A percentile compares a stretch with the other conserved stretches of the same genome.
phyloP scores from a whole-genome alignment of 768 basidiomycete species.

The Collybia sp. region DNA sequence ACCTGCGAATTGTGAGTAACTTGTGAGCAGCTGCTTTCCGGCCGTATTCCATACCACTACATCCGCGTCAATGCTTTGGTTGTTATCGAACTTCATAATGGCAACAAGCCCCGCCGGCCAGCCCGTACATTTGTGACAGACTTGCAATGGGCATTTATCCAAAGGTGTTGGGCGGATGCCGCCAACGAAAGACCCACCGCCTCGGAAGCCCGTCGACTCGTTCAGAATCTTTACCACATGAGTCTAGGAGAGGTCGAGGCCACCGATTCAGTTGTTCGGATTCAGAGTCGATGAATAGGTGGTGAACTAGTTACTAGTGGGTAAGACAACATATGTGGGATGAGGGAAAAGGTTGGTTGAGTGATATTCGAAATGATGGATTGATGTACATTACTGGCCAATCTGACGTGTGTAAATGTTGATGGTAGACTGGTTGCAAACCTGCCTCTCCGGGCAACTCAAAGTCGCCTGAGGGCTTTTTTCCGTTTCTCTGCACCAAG shows the following conservation, averaged over 20 bases:
- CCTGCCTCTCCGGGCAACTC: constrained; percentile 6
- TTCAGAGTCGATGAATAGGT: too few species aligned
- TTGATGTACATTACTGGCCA: too few species aligned
- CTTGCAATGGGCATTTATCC: constrained; percentile 36
- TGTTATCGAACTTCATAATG: constrained; percentile 35
- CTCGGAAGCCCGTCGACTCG: constrained; percentile 13
- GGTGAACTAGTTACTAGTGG: too few species aligned
- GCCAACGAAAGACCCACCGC: constrained; percentile 24
- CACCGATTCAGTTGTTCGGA: too few species aligned
- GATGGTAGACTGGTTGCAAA: background rate
- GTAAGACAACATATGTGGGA: too few species aligned
- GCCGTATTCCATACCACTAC: constrained; percentile 37
- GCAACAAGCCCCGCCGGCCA: constrained; percentile 34
- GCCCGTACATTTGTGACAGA: constrained; percentile 31
- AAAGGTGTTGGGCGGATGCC: constrained; percentile 33
- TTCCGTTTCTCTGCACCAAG: constrained; percentile 78
- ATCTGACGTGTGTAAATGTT: too few species aligned
- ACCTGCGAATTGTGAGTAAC: background rate
- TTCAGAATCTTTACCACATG: constrained; percentile 6
- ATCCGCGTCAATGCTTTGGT: constrained; percentile 31
- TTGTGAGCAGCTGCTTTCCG: constrained; percentile 27
- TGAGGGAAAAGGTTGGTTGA: too few species aligned
- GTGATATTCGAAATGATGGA: too few species aligned
- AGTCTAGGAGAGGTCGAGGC: too few species aligned
- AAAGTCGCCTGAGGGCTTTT: constrained; percentile 83